phyloP scores from a whole-genome alignment of 441 rosid genomes.

The Adansonia madagascariensis region DNA sequence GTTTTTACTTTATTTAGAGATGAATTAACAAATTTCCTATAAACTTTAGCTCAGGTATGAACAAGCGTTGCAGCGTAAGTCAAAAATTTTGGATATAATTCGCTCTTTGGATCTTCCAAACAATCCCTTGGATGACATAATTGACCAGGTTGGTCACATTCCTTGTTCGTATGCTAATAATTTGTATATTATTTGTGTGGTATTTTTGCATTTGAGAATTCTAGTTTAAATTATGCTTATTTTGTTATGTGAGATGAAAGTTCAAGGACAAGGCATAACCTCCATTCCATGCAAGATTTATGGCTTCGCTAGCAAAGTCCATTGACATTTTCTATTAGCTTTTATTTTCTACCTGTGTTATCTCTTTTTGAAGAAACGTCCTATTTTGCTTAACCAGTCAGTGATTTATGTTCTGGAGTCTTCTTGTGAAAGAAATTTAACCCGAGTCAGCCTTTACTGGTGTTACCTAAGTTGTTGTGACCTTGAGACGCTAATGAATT shows the following conservation, averaged over 20 bases:
- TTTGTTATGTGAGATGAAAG: constrained; percentile 16
- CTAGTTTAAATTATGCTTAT: neutral
- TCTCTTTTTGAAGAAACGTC: neutral
- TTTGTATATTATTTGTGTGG: too few relatives aligned
- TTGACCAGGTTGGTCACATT: constrained; percentile 71
- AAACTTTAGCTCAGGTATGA: constrained; percentile 65
- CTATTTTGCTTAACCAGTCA: constrained; percentile 3
- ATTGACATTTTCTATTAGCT: neutral
- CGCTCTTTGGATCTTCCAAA: constrained; percentile 93
- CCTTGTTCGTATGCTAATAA: neutral
- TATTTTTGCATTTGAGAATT: too few relatives aligned
- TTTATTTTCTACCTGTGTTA: neutral
- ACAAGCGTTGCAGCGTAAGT: constrained; percentile 82
- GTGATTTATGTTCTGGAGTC: constrained; percentile 5
- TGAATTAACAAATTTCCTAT: constrained; percentile 29
- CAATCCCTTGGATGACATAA: constrained; percentile 97
- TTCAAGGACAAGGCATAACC: constrained; percentile 12
- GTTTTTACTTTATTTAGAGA: constrained; percentile 24
- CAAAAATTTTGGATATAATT: constrained; percentile 85
- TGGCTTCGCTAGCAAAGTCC: neutral
- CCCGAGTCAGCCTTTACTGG: constrained; percentile 6
- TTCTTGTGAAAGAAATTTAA: neutral
- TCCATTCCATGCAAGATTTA: neutral
- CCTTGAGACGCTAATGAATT: neutral
- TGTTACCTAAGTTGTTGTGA: constrained; percentile 2